A percentile compares a stretch with the other conserved stretches of the same genome.
phyloP scores from a whole-genome alignment of 75 land plant species.

The Cryptomeria japonica region DNA sequence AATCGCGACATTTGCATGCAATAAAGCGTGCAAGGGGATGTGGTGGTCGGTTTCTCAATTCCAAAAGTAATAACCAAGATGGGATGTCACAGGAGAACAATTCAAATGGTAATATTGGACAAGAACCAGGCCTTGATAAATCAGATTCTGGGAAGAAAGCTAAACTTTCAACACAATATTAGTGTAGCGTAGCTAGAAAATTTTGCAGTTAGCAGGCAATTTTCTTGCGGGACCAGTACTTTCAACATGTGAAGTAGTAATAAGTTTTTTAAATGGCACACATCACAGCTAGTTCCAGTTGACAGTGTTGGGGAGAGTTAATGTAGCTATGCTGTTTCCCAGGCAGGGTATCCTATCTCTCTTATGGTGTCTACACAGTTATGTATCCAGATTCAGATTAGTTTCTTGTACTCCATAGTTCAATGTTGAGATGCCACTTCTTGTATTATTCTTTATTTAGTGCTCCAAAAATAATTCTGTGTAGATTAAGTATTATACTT shows the following conservation, averaged over 20 bases:
- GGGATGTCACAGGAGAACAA: constrained; percentile 6
- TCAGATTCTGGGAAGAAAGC: neutral
- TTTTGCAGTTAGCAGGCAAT: neutral
- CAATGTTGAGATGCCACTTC: constrained; percentile 1
- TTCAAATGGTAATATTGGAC: neutral
- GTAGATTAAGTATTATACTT: neutral
- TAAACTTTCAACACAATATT: neutral
- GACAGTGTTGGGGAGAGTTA: neutral
- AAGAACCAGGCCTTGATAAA: neutral
- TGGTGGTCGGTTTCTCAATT: constrained; percentile 80
- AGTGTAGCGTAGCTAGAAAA: neutral
- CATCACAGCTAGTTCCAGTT: neutral
- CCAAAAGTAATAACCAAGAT: constrained; percentile 45
- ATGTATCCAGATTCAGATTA: neutral
- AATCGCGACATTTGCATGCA: constrained; percentile 88
- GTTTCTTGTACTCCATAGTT: neutral
- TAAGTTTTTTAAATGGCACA: neutral
- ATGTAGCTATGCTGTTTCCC: constrained; percentile 1
- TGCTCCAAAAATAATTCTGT: constrained; percentile 6
- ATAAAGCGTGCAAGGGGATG: constrained; percentile 75
- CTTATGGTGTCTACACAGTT: neutral
- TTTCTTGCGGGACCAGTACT: constrained; percentile 3
- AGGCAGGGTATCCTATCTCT: constrained; percentile 8
- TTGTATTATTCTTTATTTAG: constrained; percentile 5
- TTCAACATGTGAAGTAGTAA: neutral